Evolutionary conservation across 257 asterid genomes (phyloP), one percentile per base, ranked within the genome.

Genomic region (Solanum megistacrolobum): DNA sequence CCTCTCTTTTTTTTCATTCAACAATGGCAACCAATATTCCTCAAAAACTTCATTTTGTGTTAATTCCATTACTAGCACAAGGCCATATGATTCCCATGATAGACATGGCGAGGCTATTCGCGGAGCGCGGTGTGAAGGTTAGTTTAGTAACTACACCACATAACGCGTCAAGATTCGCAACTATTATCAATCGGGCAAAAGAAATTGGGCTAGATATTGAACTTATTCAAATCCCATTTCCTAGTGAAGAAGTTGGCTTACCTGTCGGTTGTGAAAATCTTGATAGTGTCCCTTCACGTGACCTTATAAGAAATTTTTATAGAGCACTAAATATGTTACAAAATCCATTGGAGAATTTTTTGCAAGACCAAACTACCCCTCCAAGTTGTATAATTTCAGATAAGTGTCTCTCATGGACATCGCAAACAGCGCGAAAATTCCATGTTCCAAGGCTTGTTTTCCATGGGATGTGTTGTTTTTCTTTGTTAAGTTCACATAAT

Each of bases 331-430:
- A 93, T 36, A 41, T 5, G 78, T 92, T 95, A 13, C 92, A 93
- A 88, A 71, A 36, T 4, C 96, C 97, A 12, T 55, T 94, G 18
- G 98, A 95, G 87, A 38, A 68, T 3, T 52, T 89, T 43, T 58
- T 95, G 27, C 36, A 9, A 62, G 69, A 87, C 5, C 89, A 87
- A 31, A 41, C 9, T 1, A 90, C 76, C 9, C 96, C 94, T 60
- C 97, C 97, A 20, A 95, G 95, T 83, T 95, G 98, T 93, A 92
- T 95, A 23, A 91, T 95, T n/a, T 95, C 98, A 9, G 98, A 94
- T 21, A 95, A 91, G 87, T 93, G 95, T 46, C 91, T 94, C 43
- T 88, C 94, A 13, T 94, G 98, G 98, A 95, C 98, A 4, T 88
- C 94, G 0, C 65, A 87, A 9, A 89, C 87, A 34, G 98, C 98